These are phyloP conservation scores for Toxoplasma gondii DNA, from an alignment of 169 alveolate genomes.

Conservation along the genomic window DNA sequence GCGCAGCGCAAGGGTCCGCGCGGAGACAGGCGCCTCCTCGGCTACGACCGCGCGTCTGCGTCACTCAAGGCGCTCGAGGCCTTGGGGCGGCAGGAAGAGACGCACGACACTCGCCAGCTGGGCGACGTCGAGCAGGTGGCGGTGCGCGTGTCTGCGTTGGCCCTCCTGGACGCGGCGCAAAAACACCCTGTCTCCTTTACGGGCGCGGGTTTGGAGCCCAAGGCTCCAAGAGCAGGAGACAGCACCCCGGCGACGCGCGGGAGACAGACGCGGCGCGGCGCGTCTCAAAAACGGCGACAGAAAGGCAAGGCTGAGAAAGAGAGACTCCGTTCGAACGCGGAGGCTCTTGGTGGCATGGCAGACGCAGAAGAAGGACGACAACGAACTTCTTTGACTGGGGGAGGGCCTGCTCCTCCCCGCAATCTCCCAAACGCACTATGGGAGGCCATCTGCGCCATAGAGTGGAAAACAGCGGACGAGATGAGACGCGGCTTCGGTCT, in stretches of 20 bases:
- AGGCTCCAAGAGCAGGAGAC: neutral
- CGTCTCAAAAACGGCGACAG: neutral
- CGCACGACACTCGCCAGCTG: neutral
- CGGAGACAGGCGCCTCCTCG: neutral
- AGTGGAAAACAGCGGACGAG: neutral
- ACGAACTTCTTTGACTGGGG: too few species aligned
- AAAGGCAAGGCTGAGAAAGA: neutral
- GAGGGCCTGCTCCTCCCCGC: too few species aligned
- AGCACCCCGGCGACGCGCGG: too few species aligned
- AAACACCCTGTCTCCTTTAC: neutral
- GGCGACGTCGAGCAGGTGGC: neutral
- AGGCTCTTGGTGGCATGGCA: neutral
- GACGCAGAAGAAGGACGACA: neutral
- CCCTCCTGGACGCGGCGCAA: constrained; percentile 1
- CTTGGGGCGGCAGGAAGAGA: neutral
- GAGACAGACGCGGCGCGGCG: too few species aligned
- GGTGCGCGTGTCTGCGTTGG: neutral
- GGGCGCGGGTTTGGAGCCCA: neutral
- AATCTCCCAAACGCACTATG: neutral
- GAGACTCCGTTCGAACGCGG: neutral
- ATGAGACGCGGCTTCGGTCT: neutral
- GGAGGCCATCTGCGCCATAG: neutral
- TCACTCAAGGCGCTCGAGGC: neutral
- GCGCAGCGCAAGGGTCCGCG: neutral
- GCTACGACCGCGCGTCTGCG: neutral